Base-by-base conservation (phyloP, 2,329 filamentous ascomycete genomes). In the Fusarium xyrophilum region DNA sequence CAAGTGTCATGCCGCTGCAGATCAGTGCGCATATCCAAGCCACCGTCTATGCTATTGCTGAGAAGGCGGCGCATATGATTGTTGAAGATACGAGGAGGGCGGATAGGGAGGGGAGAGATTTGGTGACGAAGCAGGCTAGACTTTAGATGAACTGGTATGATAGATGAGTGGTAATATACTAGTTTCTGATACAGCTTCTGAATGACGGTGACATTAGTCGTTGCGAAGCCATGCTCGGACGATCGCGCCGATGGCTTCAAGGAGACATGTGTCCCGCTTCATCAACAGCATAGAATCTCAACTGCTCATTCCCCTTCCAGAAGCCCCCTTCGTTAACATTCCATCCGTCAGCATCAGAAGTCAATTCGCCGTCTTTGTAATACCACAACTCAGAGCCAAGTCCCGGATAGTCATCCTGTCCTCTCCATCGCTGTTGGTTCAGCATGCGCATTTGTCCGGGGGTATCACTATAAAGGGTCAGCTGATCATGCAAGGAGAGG, bases 1-100 rank as follows among this genome's bases (percentile, higher is more conserved):
- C 76, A 2, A 76, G 73, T 33, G 35, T 78, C 12, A 76, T 77
- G 65, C 76, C 76, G 21, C 28, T 78, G 2, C 67, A 73, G 25
- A 69, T 69, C 8, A 74, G 74, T 13, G 72, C 73, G 1, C 77
- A 79, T 52, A 69, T 76, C 11, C 75, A 76, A 46, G 73, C 76
- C 1, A 80, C 79, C 0, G 71, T 80, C 2, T 80, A 80, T 46
- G 78, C 78, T 14, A 76, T 80, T 23, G 79, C 78, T 1, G 76
- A 77, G 56, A 76, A 71, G 35, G 76, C 69, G 3, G 72, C 72
- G 6, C 61, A 74, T 17, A 73, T 74, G 70, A 70, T 74, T 48
- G 27, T 73, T 6, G 67, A 73, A 21, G 71, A 73, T 46, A 36
- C 28, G 2, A 61, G 27, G 19, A 44, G 32, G 25, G 35, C 25